phyloP scores from a whole-genome alignment of 2,329 filamentous ascomycete genomes.

The Leptographium wingfieldii region DNA sequence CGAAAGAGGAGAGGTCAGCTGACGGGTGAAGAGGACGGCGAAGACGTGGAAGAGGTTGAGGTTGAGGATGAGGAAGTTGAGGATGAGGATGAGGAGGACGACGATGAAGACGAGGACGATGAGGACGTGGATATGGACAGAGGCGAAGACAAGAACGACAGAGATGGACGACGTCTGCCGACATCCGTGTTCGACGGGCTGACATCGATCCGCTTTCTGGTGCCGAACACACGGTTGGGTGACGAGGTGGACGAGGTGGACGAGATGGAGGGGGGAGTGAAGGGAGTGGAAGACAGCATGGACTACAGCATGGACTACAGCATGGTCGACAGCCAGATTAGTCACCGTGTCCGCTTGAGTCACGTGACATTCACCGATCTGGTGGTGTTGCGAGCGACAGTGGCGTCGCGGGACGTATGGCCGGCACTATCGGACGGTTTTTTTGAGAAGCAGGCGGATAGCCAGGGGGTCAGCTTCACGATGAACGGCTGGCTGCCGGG shows the following conservation, averaged over 20 bases:
- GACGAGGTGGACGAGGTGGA: not conserved
- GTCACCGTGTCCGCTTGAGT: too few relatives aligned
- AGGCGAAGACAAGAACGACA: not conserved
- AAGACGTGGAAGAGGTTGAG: not conserved
- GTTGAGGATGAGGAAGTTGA: not conserved
- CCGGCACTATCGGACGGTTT: slow-evolving; percentile 17
- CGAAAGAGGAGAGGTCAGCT: not conserved
- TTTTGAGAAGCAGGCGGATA: slow-evolving; percentile 19
- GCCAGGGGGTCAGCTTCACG: slow-evolving; percentile 24
- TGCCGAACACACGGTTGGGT: slow-evolving; percentile 9
- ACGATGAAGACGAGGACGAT: not conserved
- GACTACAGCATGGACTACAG: not conserved
- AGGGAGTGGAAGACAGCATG: not conserved
- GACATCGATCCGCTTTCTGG: slow-evolving; percentile 6
- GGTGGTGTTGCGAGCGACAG: not conserved
- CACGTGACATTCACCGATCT: not conserved
- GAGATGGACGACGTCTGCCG: too few relatives aligned
- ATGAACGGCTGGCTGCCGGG: slow-evolving; percentile 32
- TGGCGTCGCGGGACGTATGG: slow-evolving; percentile 1
- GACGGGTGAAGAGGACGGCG: not conserved
- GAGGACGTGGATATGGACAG: slow-evolving; percentile 8
- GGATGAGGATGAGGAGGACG: slow-evolving; percentile 1
- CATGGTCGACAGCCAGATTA: too few relatives aligned
- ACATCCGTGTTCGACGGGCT: not conserved
- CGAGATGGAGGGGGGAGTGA: not conserved